Base-by-base conservation (phyloP, 2,329 filamentous ascomycete species). In the Fusarium scirpi region DNA sequence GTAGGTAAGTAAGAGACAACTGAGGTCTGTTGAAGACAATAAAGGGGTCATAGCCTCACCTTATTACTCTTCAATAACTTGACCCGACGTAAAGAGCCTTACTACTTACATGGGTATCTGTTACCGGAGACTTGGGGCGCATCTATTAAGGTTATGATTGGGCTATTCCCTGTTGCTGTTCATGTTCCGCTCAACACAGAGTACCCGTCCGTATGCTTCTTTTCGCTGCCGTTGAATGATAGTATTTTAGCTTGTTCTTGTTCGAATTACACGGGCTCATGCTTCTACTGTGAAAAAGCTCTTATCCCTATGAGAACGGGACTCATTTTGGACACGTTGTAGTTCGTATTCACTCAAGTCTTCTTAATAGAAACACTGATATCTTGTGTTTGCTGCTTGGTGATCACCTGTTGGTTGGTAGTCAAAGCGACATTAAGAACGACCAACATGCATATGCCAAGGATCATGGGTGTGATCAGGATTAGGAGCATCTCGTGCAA, bases 111-210 rank as follows among this genome's bases (percentile, higher is more conserved):
- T 65, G 46, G 61, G 29, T 59, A 12, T 41, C 3, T n/a, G 18
- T 38, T 38, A 38, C 60, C 60, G 18, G 38, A n/a, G 41, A 49
- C 46, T 65, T 38, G 53, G 53, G 41, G 46, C 32, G 41, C 32
- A 41, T 65, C 27, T 7, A 22, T 41, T 22, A 10, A 48, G 22
- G 22, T 8, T n/a, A 32, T 16, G 16, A 48, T 65, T 43, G 46
- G 38, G 8, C 12, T 11, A 2, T 12, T 52, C 24, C 46, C 45
- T 65, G 32, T 12, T 43, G 7, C 16, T 22, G 13, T 6, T 12
- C 15, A 6, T 13, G 6, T 13, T 13, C 1, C 9, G 6, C 9
- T 6, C 32, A 13, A 13, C 13, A 41, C 4, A 18, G 4, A 18
- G 6, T 25, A 13, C 13, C 18, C 18, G 7, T 12, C 2, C 20